A percentile compares a stretch with the other conserved stretches of the same genome.
Conservation (phyloP, 1,139 yeast species). For the Arxiozyma slooffiae region DNA sequence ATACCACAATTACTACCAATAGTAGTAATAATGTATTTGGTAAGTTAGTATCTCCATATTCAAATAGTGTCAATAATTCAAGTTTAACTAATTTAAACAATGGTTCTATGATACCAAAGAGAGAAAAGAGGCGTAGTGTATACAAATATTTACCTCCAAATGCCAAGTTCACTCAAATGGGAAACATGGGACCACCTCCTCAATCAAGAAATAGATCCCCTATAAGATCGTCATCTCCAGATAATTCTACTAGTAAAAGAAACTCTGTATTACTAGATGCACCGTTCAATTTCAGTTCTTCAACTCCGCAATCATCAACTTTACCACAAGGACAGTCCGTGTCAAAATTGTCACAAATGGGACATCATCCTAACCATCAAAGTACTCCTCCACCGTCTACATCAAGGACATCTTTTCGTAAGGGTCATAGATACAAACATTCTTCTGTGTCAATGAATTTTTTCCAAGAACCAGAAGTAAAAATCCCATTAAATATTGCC, state of each 20-base stretch:
- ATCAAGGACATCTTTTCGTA: conserved; percentile 77
- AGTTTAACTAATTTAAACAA: conserved; percentile 1
- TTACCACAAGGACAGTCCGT: conserved; percentile 15
- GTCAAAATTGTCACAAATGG: conserved; percentile 7
- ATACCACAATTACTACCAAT: background rate
- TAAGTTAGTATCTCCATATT: conserved; percentile 1
- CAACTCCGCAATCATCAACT: conserved; percentile 26
- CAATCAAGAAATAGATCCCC: conserved; percentile 30
- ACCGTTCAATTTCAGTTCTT: conserved; percentile 47
- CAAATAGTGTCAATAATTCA: conserved; percentile 3
- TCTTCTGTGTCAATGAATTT: conserved; percentile 95
- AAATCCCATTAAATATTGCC: conserved; percentile 63
- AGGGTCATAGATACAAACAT: conserved; percentile 92
- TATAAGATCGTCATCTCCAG: conserved; percentile 36
- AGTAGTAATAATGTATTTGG: conserved; percentile 2
- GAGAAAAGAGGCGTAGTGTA: conserved; percentile 21
- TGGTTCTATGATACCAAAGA: conserved; percentile 2
- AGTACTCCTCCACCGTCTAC: conserved; percentile 35
- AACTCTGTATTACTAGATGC: conserved; percentile 19
- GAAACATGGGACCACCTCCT: conserved; percentile 24
- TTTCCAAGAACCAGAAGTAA: conserved; percentile 82
- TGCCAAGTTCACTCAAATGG: conserved; percentile 26
- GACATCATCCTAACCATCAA: conserved; percentile 5
- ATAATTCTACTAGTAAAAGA: conserved; percentile 7
- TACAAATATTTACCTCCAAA: conserved; percentile 32